Evolutionary conservation across 2,329 filamentous ascomycete species (phyloP).

Genomic region (Ophiostoma ips): DNA sequence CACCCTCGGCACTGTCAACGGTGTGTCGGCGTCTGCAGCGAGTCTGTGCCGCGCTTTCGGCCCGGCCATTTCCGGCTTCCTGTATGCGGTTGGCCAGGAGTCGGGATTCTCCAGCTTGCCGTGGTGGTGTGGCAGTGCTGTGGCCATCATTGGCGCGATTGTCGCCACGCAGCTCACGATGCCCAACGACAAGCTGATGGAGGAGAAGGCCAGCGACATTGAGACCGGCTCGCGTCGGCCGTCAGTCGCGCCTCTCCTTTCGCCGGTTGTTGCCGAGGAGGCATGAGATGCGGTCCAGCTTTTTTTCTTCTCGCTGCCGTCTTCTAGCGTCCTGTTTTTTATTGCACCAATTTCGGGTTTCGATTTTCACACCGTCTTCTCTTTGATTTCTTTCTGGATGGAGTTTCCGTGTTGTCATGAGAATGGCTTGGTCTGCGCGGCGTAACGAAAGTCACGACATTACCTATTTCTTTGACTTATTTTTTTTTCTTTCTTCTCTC

Average conservation of each 20-base stretch:
- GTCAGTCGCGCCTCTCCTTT: neutral
- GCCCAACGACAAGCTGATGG: slow-evolving; percentile 28
- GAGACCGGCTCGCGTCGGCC: slow-evolving; percentile 16
- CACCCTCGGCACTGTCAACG: slow-evolving; percentile 84
- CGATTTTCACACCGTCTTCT: neutral
- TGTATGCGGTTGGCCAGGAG: slow-evolving; percentile 68
- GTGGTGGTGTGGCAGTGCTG: slow-evolving; percentile 79
- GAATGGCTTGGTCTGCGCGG: slow-evolving; percentile 1
- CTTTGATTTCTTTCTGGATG: neutral
- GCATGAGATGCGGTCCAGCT: neutral
- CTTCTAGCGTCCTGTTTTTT: neutral
- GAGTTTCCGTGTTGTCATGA: neutral
- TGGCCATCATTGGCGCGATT: slow-evolving; percentile 61
- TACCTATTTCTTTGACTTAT: neutral
- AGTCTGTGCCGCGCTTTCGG: slow-evolving; percentile 81
- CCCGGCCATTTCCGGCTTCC: slow-evolving; percentile 70
- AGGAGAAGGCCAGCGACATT: slow-evolving; percentile 27
- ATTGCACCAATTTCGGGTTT: neutral
- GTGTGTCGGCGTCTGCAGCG: slow-evolving; percentile 79
- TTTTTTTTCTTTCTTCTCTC: neutral
- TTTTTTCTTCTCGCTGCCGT: neutral
- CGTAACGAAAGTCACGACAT: slow-evolving; percentile 1
- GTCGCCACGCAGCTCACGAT: slow-evolving; percentile 67
- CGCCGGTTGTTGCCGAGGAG: neutral
- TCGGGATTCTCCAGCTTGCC: slow-evolving; percentile 75